Evolutionary conservation across 352 stramenopile genomes (phyloP).

Genomic region (Phytophthora agathidicida): DNA sequence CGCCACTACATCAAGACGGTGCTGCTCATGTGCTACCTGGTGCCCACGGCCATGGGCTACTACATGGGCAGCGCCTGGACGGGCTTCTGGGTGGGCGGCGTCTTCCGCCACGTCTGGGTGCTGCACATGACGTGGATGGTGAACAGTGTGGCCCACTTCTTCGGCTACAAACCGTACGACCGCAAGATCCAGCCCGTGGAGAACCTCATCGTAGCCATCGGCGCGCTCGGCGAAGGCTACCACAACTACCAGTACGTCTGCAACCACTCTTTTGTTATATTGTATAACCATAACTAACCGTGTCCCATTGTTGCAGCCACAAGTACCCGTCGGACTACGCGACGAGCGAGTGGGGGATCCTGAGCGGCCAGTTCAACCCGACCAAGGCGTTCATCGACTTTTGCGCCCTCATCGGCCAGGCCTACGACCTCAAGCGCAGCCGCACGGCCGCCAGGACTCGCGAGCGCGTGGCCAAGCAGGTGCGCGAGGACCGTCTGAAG

Average conservation of each 20-base stretch:
- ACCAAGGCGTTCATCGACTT: constrained; percentile 98
- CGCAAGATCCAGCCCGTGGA: constrained; percentile 94
- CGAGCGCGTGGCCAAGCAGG: constrained; percentile 70
- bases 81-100: constrained; percentile 96
- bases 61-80: constrained; percentile 93
- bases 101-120: constrained; percentile 95
- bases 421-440: constrained; percentile 95
- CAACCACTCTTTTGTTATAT: background rate
- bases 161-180: constrained; percentile 99
- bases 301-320: constrained; percentile 73
- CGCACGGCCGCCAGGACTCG: constrained; percentile 78
- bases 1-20: constrained; percentile 89
- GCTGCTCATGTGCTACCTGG: constrained; percentile 97
- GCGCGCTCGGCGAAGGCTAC: constrained; percentile 97
- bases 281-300: constrained; percentile 4
- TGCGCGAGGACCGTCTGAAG: constrained; percentile 67
- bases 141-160: constrained; percentile 98
- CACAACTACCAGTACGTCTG: constrained; percentile 97
- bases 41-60: constrained; percentile 92
- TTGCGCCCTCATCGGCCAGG: constrained; percentile 92
- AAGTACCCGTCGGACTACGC: constrained; percentile 99
- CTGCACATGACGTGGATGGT: constrained; percentile 99
- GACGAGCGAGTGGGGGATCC: constrained; percentile 96
- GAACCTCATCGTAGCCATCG: constrained; percentile 96
- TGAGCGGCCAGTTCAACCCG: constrained; percentile 96